phyloP scores from a whole-genome alignment of 2,329 filamentous ascomycete genomes.

The Alternaria incomplexa region DNA sequence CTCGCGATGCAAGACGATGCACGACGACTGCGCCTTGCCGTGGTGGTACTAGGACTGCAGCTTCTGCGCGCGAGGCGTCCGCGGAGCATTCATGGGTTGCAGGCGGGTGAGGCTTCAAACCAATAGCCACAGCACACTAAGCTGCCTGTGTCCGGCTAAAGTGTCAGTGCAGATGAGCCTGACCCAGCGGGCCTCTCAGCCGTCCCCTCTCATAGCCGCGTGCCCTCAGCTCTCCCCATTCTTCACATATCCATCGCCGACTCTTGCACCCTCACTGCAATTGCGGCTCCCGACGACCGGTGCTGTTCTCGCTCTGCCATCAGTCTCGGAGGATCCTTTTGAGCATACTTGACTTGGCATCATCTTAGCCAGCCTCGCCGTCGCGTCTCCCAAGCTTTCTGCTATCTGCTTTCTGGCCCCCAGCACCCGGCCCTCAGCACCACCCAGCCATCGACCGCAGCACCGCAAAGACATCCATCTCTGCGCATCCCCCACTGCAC shows the following conservation, averaged over 20 bases:
- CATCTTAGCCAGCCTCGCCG: not conserved
- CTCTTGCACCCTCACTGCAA: constrained; percentile 2
- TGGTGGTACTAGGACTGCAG: not conserved
- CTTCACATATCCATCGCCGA: constrained; percentile 7
- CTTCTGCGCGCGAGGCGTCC: not conserved
- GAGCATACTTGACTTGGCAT: not conserved
- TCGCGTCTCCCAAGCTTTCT: not conserved
- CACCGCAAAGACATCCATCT: not conserved
- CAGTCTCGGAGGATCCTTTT: not conserved
- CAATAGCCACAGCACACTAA: constrained; percentile 5
- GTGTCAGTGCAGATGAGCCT: constrained; percentile 19
- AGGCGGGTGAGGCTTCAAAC: constrained; percentile 8
- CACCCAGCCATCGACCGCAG: not conserved
- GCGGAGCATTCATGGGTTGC: constrained; percentile 10
- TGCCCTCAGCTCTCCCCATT: constrained; percentile 10
- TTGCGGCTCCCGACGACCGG: constrained; percentile 1
- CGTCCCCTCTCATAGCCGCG: constrained; percentile 10
- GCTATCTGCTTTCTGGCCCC: constrained; percentile 1
- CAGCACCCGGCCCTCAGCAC: not conserved
- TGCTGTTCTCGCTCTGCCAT: not conserved
- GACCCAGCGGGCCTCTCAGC: constrained; percentile 13
- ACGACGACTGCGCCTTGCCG: not conserved
- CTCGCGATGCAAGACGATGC: not conserved
- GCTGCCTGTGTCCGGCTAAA: constrained; percentile 22
- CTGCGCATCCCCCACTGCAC: not conserved